Evolutionary conservation across 169 alveolate species (phyloP), one percentile per base, ranked within the genome.

Genomic region (Eimeria zaria): DNA sequence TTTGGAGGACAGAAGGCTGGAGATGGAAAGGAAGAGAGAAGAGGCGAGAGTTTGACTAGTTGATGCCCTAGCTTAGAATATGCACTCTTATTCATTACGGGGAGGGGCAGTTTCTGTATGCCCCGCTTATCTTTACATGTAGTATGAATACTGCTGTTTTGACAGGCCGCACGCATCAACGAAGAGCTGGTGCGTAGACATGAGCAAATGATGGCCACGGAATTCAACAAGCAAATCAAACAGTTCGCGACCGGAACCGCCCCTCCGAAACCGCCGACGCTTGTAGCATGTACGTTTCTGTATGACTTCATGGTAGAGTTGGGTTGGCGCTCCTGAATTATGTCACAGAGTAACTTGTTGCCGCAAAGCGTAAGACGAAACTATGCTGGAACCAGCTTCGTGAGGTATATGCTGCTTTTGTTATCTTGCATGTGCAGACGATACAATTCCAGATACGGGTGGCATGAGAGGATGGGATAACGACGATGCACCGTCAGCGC

Each of bases 151-250:
- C 18, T 88, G 4, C 83, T 41, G 39, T 20, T 69, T 44, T 48
- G 39, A 71, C 90, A 91, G 96, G 96, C 96, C 36, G 96, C 96
- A 48, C 85, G 85, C 67, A 76, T 91, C 55, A 91, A 91, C 67
- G 96, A 91, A 74, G 96, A 91, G 90, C 67, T 91, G 96, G 85
- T 91, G 41, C 96, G 96, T 27, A 51, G 96, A 20, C 96, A 91
- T 67, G 96, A 91, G 81, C 96, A 91, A 16, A 91, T 91, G 96
- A 91, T 91, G 96, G 85, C 85, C 67, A 80, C 85, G 30, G 96
- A 91, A 60, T 91, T 91, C 88, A 91, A 91, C 80, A 53, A 80
- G n/a, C 96, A 91, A 71, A 80, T 91, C 53, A 91, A 91, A 30
- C 89, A 91, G 53, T 73, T 91, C 67, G 96, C 96, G 6, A 91